phyloP scores from a whole-genome alignment of 257 asterid species.

The Thymus mandschuricus region DNA sequence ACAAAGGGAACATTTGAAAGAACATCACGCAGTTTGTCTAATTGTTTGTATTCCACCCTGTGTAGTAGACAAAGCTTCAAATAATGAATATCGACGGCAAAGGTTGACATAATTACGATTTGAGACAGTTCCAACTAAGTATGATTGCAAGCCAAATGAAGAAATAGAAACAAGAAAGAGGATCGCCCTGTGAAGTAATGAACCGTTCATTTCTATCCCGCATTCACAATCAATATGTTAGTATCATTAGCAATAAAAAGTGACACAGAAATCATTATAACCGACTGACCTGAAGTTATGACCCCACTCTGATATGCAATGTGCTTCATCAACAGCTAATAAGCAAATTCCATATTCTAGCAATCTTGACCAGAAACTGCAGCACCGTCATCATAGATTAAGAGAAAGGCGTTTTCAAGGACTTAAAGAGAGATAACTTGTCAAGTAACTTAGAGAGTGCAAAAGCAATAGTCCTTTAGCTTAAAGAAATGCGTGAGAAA shows the following conservation, averaged over 20 bases:
- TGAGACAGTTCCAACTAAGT: slow-evolving; percentile 2
- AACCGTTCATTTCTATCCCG: not conserved
- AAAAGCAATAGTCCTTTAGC: slow-evolving; percentile 1
- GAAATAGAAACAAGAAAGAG: slow-evolving; percentile 17
- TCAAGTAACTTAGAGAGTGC: not conserved
- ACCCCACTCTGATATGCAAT: slow-evolving; percentile 99
- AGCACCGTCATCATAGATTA: slow-evolving; percentile 29
- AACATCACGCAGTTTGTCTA: slow-evolving; percentile 75
- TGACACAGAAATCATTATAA: not conserved
- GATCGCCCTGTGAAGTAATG: slow-evolving; percentile 1
- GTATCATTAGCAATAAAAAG: not conserved
- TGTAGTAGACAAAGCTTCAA: slow-evolving; percentile 32
- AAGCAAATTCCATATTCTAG: slow-evolving; percentile 74
- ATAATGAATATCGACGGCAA: slow-evolving; percentile 20
- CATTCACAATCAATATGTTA: slow-evolving; percentile 2
- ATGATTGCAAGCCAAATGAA: slow-evolving; percentile 14
- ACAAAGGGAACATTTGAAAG: slow-evolving; percentile 78
- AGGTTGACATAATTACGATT: not conserved
- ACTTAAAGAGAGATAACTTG: slow-evolving; percentile 15
- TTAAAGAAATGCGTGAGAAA: not conserved
- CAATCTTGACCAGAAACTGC: slow-evolving; percentile 94
- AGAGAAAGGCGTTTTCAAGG: slow-evolving; percentile 22
- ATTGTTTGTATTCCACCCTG: slow-evolving; percentile 88
- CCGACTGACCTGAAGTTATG: slow-evolving; percentile 76
- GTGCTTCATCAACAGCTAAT: slow-evolving; percentile 97